Conservation (phyloP, 345 rosid genomes). For the Kernera saxatilis region DNA sequence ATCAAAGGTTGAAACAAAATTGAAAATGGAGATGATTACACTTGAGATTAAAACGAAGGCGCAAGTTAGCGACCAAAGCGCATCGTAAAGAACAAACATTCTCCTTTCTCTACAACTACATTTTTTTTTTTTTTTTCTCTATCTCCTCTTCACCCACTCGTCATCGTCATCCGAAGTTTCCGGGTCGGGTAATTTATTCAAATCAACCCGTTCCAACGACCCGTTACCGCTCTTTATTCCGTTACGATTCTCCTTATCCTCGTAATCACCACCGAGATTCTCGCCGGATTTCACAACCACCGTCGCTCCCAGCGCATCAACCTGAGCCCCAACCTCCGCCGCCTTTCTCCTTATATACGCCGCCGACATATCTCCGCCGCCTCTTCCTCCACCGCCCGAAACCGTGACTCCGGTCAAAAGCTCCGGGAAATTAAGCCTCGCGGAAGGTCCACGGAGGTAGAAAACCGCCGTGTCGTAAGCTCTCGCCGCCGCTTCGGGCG, state of each 20-base stretch:
- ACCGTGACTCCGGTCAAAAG: slow-evolving; percentile 32
- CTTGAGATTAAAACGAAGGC: neutral
- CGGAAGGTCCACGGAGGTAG: slow-evolving; percentile 87
- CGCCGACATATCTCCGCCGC: slow-evolving; percentile 61
- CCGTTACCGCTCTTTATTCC: slow-evolving; percentile 31
- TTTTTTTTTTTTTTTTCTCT: neutral
- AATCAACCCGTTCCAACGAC: slow-evolving; percentile 57
- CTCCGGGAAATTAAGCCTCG: slow-evolving; percentile 90
- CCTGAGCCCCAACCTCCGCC: slow-evolving; percentile 87
- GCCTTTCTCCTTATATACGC: slow-evolving; percentile 87
- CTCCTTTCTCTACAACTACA: neutral
- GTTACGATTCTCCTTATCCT: neutral
- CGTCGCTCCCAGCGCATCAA: slow-evolving; percentile 67
- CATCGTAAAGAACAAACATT: slow-evolving; percentile 14
- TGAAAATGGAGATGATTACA: neutral
- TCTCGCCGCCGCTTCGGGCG: slow-evolving; percentile 91
- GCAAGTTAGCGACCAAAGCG: slow-evolving; percentile 9
- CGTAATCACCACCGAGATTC: neutral
- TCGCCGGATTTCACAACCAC: slow-evolving; percentile 21
- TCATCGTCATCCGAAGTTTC: slow-evolving; percentile 49
- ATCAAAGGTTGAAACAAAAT: neutral
- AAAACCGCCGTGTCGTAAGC: slow-evolving; percentile 96
- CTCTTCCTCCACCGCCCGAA: neutral
- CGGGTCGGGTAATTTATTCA: slow-evolving; percentile 94
- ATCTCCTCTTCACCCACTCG: slow-evolving; percentile 36